These are phyloP conservation scores for Periconia sp. DNA, from an alignment of 2,329 filamentous ascomycete genomes.

Conservation along the genomic window DNA sequence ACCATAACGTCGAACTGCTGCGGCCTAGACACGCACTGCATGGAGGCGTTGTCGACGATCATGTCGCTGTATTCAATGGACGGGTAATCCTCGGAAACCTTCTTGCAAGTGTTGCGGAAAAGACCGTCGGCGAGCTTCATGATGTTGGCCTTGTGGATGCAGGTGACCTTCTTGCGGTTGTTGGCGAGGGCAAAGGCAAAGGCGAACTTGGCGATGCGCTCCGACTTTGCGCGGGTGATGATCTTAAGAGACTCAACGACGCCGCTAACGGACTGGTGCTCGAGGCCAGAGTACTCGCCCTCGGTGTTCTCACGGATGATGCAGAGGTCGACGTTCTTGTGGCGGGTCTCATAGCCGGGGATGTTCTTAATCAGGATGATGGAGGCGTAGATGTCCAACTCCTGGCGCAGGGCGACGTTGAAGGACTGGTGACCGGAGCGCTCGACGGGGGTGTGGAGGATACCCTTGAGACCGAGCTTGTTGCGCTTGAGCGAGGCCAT, in stretches of 20 bases:
- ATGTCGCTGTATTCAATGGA: constrained; percentile 97
- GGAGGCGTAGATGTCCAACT: constrained; percentile 98
- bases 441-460: constrained; percentile 95
- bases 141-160: constrained; percentile 99
- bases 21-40: constrained; percentile 95
- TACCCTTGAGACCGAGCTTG: constrained; percentile 98
- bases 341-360: constrained; percentile 94
- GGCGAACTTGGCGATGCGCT: constrained; percentile 98
- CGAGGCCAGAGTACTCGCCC: constrained; percentile 97
- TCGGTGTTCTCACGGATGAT: constrained; percentile 99
- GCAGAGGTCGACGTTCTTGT: constrained; percentile 96
- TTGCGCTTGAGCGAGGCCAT: constrained; percentile 96
- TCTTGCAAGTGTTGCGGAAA: constrained; percentile 97
- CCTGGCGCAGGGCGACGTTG: constrained; percentile 98
- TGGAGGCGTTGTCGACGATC: constrained; percentile 99
- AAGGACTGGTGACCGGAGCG: constrained; percentile 97
- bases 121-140: constrained; percentile 99
- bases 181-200: constrained; percentile 98
- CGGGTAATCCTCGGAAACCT: constrained; percentile 90
- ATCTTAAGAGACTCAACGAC: constrained; percentile 99
- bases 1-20: constrained; percentile 99
- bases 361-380: constrained; percentile 99
- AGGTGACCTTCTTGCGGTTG: constrained; percentile 98
- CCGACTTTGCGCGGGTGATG: constrained; percentile 97
- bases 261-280: constrained; percentile 95